Evolutionary conservation across 768 basidiomycete genomes (phyloP).

Genomic region (Kwoniella sp.): DNA sequence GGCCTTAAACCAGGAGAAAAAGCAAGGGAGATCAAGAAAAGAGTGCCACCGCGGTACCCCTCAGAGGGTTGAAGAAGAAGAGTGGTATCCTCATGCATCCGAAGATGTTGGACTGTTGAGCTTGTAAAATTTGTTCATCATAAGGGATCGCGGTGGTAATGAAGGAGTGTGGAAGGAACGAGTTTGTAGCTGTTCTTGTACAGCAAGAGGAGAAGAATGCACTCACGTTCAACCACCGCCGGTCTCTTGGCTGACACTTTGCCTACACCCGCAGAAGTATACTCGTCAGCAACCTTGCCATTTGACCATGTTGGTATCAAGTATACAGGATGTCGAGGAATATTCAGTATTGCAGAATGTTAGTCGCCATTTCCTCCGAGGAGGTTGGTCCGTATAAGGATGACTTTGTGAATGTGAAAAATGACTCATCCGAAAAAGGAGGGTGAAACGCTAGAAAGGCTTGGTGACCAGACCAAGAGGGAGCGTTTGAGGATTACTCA

Average conservation of each 20-base stretch:
- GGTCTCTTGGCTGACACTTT: conserved; percentile 39
- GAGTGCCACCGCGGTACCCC: conserved; percentile 10
- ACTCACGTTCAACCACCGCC: conserved; percentile 44
- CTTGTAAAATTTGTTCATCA: conserved; percentile 55
- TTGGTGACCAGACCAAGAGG: conserved; percentile 1
- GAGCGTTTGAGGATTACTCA: conserved; percentile 55
- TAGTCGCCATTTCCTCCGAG: conserved; percentile 43
- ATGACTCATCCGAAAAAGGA: conserved; percentile 42
- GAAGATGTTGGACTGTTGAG: conserved; percentile 56
- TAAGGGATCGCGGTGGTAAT: conserved; percentile 26
- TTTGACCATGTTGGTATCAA: conserved; percentile 12
- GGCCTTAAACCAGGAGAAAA: background rate
- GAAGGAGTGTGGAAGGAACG: conserved; percentile 9
- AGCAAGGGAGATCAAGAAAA: background rate
- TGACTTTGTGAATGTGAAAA: conserved; percentile 50
- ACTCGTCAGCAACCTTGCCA: background rate
- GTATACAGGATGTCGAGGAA: background rate
- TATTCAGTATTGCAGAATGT: conserved; percentile 56
- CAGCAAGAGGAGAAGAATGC: conserved; percentile 6
- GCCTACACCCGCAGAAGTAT: conserved; percentile 24
- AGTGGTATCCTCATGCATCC: conserved; percentile 48
- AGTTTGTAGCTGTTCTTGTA: background rate
- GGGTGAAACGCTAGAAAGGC: background rate
- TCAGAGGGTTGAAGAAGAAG: conserved; percentile 56
- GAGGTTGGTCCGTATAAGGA: conserved; percentile 44